Evolutionary conservation across 1,284 basidiomycete species (phyloP).

Genomic region (Austroboletus niveus): DNA sequence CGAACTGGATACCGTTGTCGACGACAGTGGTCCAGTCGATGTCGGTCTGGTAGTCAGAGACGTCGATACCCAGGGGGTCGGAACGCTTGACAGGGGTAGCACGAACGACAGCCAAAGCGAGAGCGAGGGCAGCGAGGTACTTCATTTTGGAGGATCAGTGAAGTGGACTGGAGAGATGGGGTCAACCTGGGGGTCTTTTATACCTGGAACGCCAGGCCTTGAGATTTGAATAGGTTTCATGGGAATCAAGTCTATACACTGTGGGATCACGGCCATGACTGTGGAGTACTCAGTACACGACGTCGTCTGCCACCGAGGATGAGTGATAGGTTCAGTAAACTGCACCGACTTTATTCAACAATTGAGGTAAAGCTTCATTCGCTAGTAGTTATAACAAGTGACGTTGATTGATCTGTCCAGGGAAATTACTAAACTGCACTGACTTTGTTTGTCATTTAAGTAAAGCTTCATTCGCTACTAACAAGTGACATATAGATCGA

Average conservation of each 20-base stretch:
- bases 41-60: slow-evolving; percentile 52
- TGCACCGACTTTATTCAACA: too few species aligned
- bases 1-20: slow-evolving; percentile 58
- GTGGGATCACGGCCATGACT: too few species aligned
- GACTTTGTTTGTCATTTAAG: too few species aligned
- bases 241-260: slow-evolving; percentile 4
- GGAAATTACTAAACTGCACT: too few species aligned
- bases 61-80: slow-evolving; percentile 49
- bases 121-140: not conserved
- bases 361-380: too few species aligned
- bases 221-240: slow-evolving; percentile 10
- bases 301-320: too few species aligned
- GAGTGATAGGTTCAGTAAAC: too few species aligned
- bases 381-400: too few species aligned
- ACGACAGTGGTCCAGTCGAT: slow-evolving; percentile 56
- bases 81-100: slow-evolving; percentile 33
- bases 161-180: not conserved
- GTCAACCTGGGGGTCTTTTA: not conserved
- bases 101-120: slow-evolving; percentile 8
- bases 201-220: not conserved
- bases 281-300: too few species aligned
- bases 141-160: not conserved
- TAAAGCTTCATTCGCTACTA: too few species aligned
- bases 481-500: too few species aligned
- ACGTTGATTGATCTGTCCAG: too few species aligned